phyloP scores from a whole-genome alignment of 1,139 yeast genomes.

The Casaregolazyma lundiana region DNA sequence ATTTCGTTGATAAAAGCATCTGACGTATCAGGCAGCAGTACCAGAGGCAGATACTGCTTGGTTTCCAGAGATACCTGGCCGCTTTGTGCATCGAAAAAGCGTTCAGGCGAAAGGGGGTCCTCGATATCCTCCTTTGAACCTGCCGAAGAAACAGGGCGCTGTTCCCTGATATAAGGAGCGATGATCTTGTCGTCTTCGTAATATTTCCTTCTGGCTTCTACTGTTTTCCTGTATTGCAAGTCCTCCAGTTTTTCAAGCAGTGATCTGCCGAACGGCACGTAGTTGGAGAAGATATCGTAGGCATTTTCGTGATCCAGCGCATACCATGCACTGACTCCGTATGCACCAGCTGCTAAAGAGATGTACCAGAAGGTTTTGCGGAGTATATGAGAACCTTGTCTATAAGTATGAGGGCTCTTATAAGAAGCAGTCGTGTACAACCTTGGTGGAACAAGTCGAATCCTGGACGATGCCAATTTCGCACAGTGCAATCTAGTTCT shows the following conservation, averaged over 20 bases:
- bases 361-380: not conserved
- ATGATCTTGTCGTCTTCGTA: constrained; percentile 17
- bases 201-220: constrained; percentile 18
- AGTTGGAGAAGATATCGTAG: constrained; percentile 19
- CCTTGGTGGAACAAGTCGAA: too few species aligned
- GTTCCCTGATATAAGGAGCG: constrained; percentile 20
- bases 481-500: not conserved
- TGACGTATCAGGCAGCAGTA: constrained; percentile 27
- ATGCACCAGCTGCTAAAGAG: not conserved
- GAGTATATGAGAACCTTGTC: not conserved
- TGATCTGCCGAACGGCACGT: constrained; percentile 24
- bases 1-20: constrained; percentile 25
- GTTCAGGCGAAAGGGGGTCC: constrained; percentile 28
- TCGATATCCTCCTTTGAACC: constrained; percentile 13
- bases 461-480: too few species aligned
- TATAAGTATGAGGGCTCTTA: not conserved
- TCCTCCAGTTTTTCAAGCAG: constrained; percentile 28
- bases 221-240: constrained; percentile 20
- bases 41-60: constrained; percentile 28
- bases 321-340: constrained; percentile 5
- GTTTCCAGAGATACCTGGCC: constrained; percentile 25
- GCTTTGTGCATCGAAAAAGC: constrained; percentile 28
- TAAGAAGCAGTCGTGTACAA: not conserved
- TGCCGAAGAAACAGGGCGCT: constrained; percentile 12
- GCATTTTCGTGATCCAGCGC: constrained; percentile 14